A percentile compares a stretch with the other conserved stretches of the same genome.
Conservation (phyloP, 306 rosid genomes). For the Luffa aegyptiaca region DNA sequence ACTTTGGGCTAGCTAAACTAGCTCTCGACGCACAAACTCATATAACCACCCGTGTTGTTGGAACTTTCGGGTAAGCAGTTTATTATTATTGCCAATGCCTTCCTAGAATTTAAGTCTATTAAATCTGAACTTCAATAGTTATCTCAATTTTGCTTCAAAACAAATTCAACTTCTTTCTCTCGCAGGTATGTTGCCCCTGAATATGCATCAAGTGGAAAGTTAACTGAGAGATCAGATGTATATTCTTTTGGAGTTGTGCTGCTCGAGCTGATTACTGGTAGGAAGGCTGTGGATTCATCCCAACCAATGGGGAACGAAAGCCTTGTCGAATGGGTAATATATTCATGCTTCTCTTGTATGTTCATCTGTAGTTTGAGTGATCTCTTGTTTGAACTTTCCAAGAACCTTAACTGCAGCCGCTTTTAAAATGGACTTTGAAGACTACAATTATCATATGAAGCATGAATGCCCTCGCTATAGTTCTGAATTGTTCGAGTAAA, state of each 20-base stretch:
- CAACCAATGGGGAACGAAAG: constrained; percentile 84
- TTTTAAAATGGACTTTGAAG: background rate
- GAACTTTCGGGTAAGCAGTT: constrained; percentile 79
- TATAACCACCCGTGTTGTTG: constrained; percentile 79
- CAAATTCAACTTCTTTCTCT: background rate
- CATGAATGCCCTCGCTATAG: background rate
- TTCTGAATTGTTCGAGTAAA: background rate
- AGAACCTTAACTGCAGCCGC: background rate
- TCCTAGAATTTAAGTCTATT: background rate
- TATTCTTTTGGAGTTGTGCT: constrained; percentile 88
- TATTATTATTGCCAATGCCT: background rate
- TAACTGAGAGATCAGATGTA: constrained; percentile 85
- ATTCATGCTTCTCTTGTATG: background rate
- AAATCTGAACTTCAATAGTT: background rate
- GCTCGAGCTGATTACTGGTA: constrained; percentile 85
- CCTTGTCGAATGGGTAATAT: constrained; percentile 87
- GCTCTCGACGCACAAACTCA: constrained; percentile 67
- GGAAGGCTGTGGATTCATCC: constrained; percentile 76
- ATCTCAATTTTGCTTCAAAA: background rate
- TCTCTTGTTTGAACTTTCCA: background rate
- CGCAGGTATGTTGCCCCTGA: constrained; percentile 90
- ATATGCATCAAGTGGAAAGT: constrained; percentile 89
- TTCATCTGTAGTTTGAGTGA: background rate
- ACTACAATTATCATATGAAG: background rate
- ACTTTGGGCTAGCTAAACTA: constrained; percentile 91